Evolutionary conservation across 768 basidiomycete genomes (phyloP), one percentile per base, ranked within the genome.

Genomic region (Pisolithus microcarpus): DNA sequence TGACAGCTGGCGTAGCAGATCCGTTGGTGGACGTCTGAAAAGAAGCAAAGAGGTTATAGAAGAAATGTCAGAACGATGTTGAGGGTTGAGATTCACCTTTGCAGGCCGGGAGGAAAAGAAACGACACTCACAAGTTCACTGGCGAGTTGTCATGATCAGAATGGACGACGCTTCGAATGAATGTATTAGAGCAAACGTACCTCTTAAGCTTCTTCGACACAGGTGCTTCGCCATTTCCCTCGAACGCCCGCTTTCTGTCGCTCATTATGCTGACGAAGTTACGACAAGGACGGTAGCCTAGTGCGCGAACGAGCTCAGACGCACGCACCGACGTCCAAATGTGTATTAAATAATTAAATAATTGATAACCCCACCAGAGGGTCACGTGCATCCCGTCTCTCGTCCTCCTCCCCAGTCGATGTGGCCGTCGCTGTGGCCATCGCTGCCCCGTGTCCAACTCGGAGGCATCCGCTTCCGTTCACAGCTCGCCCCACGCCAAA

Each of bases 401-500:
- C 9, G 30, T 10, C 11, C 30, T 31, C 30, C 9, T 11, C 11
- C 26, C 26, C 7, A 26, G 26, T 31, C 9, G 30, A 31, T 31
- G 30, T 31, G 30, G 30, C 30, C 30, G n/a, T 30, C 30, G 9
- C 30, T 30, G 30, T 1, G 30, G 30, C 10, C 6, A 7, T 10
- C 10, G 30, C 30, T 34, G 13, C 34, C 34, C 34, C 34, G 34
- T 11, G 34, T 19, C 43, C 56, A 1, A 58, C 63, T 31, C 18
- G 30, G 45, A 46, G 58, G 63, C n/a, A 61, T 54, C 6, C 65
- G 65, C 47, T 68, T 66, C 28, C 77, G 81, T 31, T 66, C 74
- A 34, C 80, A 85, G 56, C 81, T 97, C 24, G 91, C 91, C 2
- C 95, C 95, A 4, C 79, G 84, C 38, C 75, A 84, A 53, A 84